Percentiles rank a stretch among this genome's conserved stretches.
Conservation (phyloP, 768 basidiomycete genomes). For the Boletus edulis region DNA sequence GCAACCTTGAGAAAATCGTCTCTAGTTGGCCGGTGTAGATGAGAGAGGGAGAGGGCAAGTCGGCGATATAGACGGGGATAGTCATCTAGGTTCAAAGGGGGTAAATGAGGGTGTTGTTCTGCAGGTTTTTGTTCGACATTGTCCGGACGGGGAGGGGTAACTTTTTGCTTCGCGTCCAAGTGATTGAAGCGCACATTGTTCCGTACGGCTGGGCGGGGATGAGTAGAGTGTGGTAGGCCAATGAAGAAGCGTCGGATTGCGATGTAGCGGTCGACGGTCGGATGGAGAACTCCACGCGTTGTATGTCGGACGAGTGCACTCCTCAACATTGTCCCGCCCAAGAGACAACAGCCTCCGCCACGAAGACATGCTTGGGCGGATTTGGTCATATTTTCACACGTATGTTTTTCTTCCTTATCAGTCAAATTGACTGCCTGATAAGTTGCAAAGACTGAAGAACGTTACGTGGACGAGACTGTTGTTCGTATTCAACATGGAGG, state of each 20-base stretch:
- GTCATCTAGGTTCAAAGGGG: slow-evolving; percentile 51
- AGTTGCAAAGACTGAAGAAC: no score
- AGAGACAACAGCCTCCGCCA: neutral
- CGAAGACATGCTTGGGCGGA: neutral
- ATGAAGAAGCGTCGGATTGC: slow-evolving; percentile 60
- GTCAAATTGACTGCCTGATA: no score
- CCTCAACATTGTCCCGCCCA: slow-evolving; percentile 14
- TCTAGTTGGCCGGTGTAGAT: slow-evolving; percentile 73
- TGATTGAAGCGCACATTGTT: slow-evolving; percentile 6
- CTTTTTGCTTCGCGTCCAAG: slow-evolving; percentile 10
- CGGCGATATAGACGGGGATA: slow-evolving; percentile 80
- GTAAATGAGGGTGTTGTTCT: slow-evolving; percentile 13
- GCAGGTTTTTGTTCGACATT: slow-evolving; percentile 7
- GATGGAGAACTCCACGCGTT: slow-evolving; percentile 20
- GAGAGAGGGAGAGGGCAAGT: slow-evolving; percentile 76
- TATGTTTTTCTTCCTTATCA: neutral
- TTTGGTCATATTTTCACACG: slow-evolving; percentile 5
- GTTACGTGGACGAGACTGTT: no score
- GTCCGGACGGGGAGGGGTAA: slow-evolving; percentile 1
- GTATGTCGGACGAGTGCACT: slow-evolving; percentile 23
- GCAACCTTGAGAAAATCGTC: slow-evolving; percentile 89
- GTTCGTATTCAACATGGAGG: neutral
- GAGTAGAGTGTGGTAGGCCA: slow-evolving; percentile 6
- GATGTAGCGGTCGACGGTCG: slow-evolving; percentile 54
- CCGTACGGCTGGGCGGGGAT: neutral